Percentiles rank a stretch among this genome's conserved stretches.
Conservation (phyloP, 2,329 filamentous ascomycete genomes). For the Uncinocarpus reesii region DNA sequence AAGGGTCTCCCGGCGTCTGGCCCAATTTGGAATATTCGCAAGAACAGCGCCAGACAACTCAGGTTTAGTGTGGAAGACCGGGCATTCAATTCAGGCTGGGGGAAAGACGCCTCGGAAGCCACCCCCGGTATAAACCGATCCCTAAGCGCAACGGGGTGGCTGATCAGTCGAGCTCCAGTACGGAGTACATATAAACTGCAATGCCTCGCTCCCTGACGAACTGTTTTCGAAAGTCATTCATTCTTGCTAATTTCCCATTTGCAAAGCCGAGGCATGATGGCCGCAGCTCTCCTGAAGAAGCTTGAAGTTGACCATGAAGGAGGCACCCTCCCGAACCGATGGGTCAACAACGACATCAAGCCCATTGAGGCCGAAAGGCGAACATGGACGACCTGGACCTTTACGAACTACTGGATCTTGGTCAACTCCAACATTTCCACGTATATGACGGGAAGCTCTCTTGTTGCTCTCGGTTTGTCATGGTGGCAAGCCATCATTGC, state of each 20-base stretch:
- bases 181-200: background rate
- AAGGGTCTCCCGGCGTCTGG: background rate
- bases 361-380: conserved; percentile 37
- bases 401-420: conserved; percentile 41
- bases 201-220: too few species aligned
- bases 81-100: background rate
- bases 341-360: conserved; percentile 43
- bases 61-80: too few species aligned
- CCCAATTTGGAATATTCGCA: background rate
- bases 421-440: conserved; percentile 35
- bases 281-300: conserved; percentile 14
- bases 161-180: background rate
- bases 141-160: background rate
- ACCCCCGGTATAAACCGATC: background rate
- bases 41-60: too few species aligned
- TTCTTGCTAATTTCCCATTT: too few species aligned
- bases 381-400: conserved; percentile 38
- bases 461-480: conserved; percentile 27
- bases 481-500: conserved; percentile 29
- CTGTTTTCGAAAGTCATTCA: too few species aligned
- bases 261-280: conserved; percentile 9
- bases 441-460: conserved; percentile 28
- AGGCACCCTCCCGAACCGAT: conserved; percentile 22
- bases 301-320: conserved; percentile 21
- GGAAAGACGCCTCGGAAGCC: background rate